Base-by-base conservation (phyloP, 768 basidiomycete genomes). In the Leccinum rimulosum region DNA sequence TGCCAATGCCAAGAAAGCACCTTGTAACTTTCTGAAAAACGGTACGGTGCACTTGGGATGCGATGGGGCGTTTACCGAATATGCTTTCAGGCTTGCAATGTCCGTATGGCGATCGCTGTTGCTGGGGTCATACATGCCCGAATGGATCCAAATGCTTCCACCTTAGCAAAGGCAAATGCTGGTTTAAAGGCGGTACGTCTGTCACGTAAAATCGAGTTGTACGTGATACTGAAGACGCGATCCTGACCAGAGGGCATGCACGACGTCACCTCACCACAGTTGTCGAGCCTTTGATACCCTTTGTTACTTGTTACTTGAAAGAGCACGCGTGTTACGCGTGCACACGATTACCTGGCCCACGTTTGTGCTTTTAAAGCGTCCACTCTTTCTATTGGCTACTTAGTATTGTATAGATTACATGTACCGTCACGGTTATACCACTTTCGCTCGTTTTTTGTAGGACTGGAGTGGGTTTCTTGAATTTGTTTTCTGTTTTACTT, bases 71-170 rank as follows among this genome's bases (percentile, higher is more conserved):
- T 19, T 62, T 56, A 17, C 64, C 27, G 71, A 45, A 19, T 25
- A 17, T 6, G 30, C 19, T 2, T 8, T 22, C 61, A 91, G 90
- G 88, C 31, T 76, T 86, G 28, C 81, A 80, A 54, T 92, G 90
- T 64, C 89, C 89, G n/a, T 86, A 85, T 62, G 89, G 87, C 45
- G 82, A 84, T 47, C 76, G 76, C 59, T 93, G 90, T 67, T 91
- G 89, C 72, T 92, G 90, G 89, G 91, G 91, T 8, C 91, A 93
- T 69, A 76, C 84, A 25, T 93, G 91, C 66, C 91, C 91, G 14
- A 87, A 87, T 63, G 91, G 91, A n/a, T 79, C 81, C 17, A 84
- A 82, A 66, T 88, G 87, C 66, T 75, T 73, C 50, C 87, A 88
- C 71, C 75, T 87, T 31, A 84, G 82, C 74, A 89, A 87, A 68